Evolutionary conservation across 495 filamentous ascomycete species (phyloP), one percentile per base, ranked within the genome.

Genomic region (Aspergillus nanangensis): DNA sequence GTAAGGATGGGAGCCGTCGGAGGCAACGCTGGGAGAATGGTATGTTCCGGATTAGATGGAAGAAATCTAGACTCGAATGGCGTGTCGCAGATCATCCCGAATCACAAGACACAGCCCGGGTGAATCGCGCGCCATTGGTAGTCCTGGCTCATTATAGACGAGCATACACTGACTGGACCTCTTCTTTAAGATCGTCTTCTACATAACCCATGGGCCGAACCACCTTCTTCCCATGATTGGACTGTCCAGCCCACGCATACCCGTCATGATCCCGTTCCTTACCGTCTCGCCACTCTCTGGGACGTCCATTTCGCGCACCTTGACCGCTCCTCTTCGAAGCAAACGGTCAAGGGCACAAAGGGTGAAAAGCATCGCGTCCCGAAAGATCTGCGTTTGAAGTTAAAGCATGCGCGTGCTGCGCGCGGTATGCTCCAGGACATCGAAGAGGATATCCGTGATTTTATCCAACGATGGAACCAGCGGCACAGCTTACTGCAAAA

Each of bases 21-120:
- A 76, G 93, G 37, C 85, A 88, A 57, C 77, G 91, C 32, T 96
- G 90, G 90, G 93, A 98, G 71, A 98, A 98, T 64, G 90, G 90
- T 95, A 78, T 53, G 71, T 62, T n/a, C n/a, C n/a, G n/a, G n/a
- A n/a, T n/a, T n/a, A n/a, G n/a, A n/a, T n/a, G n/a, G n/a, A n/a
- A n/a, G n/a, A n/a, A n/a, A n/a, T n/a, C n/a, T n/a, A n/a, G n/a
- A n/a, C n/a, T n/a, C n/a, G n/a, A n/a, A n/a, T n/a, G n/a, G n/a
- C n/a, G n/a, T n/a, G n/a, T n/a, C n/a, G n/a, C n/a, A n/a, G n/a
- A n/a, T n/a, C n/a, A n/a, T n/a, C n/a, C n/a, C n/a, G n/a, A n/a
- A n/a, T n/a, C n/a, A n/a, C n/a, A n/a, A n/a, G n/a, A n/a, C n/a
- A n/a, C n/a, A n/a, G n/a, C n/a, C n/a, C n/a, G n/a, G n/a, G n/a